Evolutionary conservation across 441 rosid species (phyloP).

Genomic region (Adansonia grandidieri): DNA sequence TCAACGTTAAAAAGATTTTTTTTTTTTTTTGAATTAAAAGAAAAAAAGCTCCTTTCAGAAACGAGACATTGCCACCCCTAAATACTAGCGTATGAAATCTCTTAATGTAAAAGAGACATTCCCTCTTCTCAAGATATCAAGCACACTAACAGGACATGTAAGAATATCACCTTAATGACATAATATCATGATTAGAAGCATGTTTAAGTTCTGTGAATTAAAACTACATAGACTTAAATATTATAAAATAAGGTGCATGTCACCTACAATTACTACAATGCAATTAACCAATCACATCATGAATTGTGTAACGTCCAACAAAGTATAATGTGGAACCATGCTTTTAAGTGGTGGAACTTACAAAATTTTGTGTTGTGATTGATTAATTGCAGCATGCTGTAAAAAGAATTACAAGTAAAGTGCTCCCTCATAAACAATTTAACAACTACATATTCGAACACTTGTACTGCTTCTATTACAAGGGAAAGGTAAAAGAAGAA

Average conservation of each 20-base stretch:
- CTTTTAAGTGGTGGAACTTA: background rate
- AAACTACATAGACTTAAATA: background rate
- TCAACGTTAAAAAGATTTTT: background rate
- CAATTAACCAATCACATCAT: conserved; percentile 5
- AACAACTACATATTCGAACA: background rate
- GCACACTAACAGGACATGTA: background rate
- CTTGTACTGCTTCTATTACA: background rate
- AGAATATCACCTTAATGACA: conserved; percentile 2
- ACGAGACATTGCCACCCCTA: conserved; percentile 1
- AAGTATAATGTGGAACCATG: background rate
- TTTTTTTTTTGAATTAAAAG: background rate
- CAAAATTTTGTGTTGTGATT: conserved; percentile 4
- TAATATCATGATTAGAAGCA: background rate
- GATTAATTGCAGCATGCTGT: background rate
- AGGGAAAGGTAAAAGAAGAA: background rate
- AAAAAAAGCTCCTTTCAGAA: background rate
- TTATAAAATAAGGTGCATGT: background rate
- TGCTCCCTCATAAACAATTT: too few relatives aligned
- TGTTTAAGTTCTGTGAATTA: background rate
- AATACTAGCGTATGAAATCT: background rate
- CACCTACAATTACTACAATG: background rate
- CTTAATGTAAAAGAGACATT: background rate
- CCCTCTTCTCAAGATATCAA: background rate
- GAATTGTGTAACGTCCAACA: background rate
- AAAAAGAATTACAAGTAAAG: background rate